Conservation (phyloP, 2,329 filamentous ascomycete species). For the Botryotinia globosa region DNA sequence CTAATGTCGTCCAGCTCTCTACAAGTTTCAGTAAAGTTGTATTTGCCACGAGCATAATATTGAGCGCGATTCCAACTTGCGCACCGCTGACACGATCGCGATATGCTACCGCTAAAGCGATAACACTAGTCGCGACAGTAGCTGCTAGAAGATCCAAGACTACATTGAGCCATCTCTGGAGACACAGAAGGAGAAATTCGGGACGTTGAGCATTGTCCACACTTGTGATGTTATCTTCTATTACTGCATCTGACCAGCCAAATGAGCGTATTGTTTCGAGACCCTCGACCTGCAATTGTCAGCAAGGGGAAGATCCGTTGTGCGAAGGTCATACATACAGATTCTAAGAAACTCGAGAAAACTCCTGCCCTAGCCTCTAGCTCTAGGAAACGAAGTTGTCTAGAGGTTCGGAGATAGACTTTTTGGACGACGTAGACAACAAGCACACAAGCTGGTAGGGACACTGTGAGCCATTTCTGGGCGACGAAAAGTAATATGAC, state of each 20-base stretch:
- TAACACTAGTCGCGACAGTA: constrained; percentile 22
- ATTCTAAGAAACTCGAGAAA: constrained; percentile 42
- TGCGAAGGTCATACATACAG: constrained; percentile 25
- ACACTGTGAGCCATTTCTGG: constrained; percentile 43
- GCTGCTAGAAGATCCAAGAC: constrained; percentile 40
- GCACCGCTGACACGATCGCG: constrained; percentile 25
- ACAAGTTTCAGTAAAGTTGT: constrained; percentile 31
- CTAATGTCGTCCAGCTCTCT: constrained; percentile 54
- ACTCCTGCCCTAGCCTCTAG: constrained; percentile 60
- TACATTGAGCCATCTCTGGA: constrained; percentile 56
- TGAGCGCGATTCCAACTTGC: constrained; percentile 32
- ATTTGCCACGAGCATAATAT: constrained; percentile 30
- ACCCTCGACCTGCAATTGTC: constrained; percentile 43
- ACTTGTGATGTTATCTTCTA: constrained; percentile 46
- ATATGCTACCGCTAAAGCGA: constrained; percentile 27
- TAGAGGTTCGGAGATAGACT: constrained; percentile 58
- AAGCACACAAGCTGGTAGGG: constrained; percentile 48
- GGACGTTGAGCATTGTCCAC: constrained; percentile 55
- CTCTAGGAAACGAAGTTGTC: constrained; percentile 59
- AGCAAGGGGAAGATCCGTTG: not conserved
- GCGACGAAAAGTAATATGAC: constrained; percentile 48
- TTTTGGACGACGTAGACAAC: constrained; percentile 52
- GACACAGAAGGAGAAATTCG: constrained; percentile 53
- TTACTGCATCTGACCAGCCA: constrained; percentile 48
- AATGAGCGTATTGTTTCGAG: constrained; percentile 56